A percentile compares a stretch with the other conserved stretches of the same genome.
Conservation (phyloP, 768 basidiomycete species). For the Pulveroboletus sp. region DNA sequence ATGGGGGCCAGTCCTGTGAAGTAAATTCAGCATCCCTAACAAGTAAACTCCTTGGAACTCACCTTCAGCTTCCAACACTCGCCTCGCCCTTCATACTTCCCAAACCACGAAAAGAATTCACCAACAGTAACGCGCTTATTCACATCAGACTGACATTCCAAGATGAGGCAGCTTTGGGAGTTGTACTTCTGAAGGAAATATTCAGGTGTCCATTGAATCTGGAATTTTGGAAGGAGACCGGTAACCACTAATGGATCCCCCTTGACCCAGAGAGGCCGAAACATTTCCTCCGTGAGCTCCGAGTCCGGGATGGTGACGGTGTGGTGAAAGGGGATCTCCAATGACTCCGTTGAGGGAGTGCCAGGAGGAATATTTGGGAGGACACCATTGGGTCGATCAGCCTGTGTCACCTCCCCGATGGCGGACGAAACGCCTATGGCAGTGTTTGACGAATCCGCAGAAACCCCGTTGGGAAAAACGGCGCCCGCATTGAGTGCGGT, state of each 20-base stretch:
- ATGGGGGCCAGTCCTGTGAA: slow-evolving; percentile 86
- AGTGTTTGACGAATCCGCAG: slow-evolving; percentile 7
- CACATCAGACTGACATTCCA: slow-evolving; percentile 78
- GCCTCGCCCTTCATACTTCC: slow-evolving; percentile 54
- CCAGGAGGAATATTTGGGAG: background rate
- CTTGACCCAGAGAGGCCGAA: slow-evolving; percentile 66
- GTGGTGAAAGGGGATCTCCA: slow-evolving; percentile 43
- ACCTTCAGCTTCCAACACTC: slow-evolving; percentile 74
- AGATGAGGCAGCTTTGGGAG: slow-evolving; percentile 60
- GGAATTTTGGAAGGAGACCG: slow-evolving; percentile 57
- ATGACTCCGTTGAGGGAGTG: slow-evolving; percentile 10
- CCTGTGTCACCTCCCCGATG: slow-evolving; percentile 9
- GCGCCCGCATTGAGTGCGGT: background rate
- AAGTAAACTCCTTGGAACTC: slow-evolving; percentile 32
- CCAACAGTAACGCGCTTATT: slow-evolving; percentile 63
- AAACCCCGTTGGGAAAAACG: slow-evolving; percentile 9
- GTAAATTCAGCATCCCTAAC: slow-evolving; percentile 5
- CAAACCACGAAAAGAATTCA: slow-evolving; percentile 81
- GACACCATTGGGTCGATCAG: slow-evolving; percentile 8
- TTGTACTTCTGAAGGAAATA: slow-evolving; percentile 74
- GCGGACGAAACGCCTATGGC: background rate
- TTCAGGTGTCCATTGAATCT: slow-evolving; percentile 76
- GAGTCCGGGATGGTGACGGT: slow-evolving; percentile 46
- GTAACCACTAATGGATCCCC: slow-evolving; percentile 82
- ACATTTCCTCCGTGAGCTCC: slow-evolving; percentile 55